Evolutionary conservation across 495 filamentous ascomycete species (phyloP), one percentile per base, ranked within the genome.

Genomic region (Tuber calosporum): DNA sequence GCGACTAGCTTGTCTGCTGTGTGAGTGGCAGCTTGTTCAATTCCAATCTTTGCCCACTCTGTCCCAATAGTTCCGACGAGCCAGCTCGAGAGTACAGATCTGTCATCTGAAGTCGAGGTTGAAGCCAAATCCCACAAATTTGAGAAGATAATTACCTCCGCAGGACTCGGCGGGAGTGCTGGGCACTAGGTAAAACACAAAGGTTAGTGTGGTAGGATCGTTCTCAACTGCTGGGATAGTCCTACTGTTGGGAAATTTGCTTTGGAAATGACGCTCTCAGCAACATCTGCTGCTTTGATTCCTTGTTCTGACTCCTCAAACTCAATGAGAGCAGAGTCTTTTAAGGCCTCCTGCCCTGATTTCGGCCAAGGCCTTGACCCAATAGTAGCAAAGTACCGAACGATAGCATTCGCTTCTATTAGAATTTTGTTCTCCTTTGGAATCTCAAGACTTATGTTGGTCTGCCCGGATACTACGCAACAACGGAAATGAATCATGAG

Each of bases 381-480:
- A 26, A 73, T 45, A 34, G 69, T 58, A 20, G 79, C 70, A 72
- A 80, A 76, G 67, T 81, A 82, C 69, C 81, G 81, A 17, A 82
- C 81, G 70, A 82, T 82, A 40, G 81, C 72, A 72, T 82, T 82
- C 71, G 72, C 75, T 41, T 82, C 81, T 26, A 82, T 79, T 38
- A 82, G 66, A 38, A 30, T 39, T 48, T 82, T 82, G 41, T 81
- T 78, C 26, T 82, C 81, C 20, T 72, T 77, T 19, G 74, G 78
- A 34, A 53, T 17, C 69, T 82, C 81, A 15, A 82, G 72, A 36
- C 70, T 75, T 48, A 81, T 73, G 66, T 43, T 69, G 19, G 45
- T 58, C 68, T 81, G 78, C 15, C 81, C 74, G 40, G 74, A 70
- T 38, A 78, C 43, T 48, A 70, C 73, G 45, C 68, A 43, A 38